Percentiles rank a stretch among this genome's conserved stretches.
Evolutionary conservation across 179 eudicot species (phyloP).

Genomic region (Heliamphora pulchella): DNA sequence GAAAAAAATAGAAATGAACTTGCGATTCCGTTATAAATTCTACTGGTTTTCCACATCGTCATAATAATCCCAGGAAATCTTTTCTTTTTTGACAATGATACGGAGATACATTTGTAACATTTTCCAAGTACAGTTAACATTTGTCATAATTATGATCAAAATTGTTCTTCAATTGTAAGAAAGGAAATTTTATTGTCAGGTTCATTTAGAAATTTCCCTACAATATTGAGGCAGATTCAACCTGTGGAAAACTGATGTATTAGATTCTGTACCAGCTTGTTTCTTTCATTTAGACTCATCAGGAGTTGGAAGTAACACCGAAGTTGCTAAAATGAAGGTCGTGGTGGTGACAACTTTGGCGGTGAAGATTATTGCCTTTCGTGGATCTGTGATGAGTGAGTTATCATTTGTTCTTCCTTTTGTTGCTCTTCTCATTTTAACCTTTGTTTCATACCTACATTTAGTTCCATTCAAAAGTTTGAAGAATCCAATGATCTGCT

Average conservation of each 20-base stretch:
- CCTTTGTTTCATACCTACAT: too few relatives aligned
- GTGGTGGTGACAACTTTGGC: background rate
- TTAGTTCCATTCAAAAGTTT: too few relatives aligned
- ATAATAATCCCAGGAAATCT: background rate
- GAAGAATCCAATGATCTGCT: too few relatives aligned
- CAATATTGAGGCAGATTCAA: background rate
- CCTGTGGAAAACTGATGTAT: background rate
- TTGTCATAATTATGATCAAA: background rate
- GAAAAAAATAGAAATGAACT: background rate
- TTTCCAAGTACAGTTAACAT: background rate
- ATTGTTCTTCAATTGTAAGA: background rate
- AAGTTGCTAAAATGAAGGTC: background rate
- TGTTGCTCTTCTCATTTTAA: too few relatives aligned
- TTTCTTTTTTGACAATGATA: background rate
- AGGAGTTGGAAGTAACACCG: background rate
- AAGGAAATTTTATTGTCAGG: background rate
- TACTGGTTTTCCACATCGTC: background rate
- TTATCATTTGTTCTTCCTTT: too few relatives aligned
- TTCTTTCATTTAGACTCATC: slow-evolving; percentile 1
- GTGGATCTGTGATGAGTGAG: too few relatives aligned
- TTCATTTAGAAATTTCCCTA: background rate
- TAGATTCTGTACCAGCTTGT: background rate
- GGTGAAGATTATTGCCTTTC: background rate
- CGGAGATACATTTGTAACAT: background rate
- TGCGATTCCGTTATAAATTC: background rate